Evolutionary conservation across 2,329 filamentous ascomycete species (phyloP), one percentile per base, ranked within the genome.

Genomic region (Corynespora cassiicola): DNA sequence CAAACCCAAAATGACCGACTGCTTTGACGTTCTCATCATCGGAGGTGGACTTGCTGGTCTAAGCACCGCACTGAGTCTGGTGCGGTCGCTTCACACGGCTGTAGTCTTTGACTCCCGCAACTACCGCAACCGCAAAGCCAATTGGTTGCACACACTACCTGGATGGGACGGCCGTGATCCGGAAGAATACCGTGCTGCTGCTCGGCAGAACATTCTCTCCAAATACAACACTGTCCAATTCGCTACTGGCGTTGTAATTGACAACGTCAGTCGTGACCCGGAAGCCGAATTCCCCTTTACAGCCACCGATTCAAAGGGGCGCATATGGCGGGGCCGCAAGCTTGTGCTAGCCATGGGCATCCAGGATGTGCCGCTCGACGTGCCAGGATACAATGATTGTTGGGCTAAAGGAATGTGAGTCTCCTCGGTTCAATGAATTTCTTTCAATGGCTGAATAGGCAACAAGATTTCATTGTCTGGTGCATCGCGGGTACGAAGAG

Each of bases 261-360:
- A n/a, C n/a, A n/a, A n/a, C n/a, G n/a, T n/a, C n/a, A n/a, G n/a
- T n/a, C n/a, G n/a, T n/a, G n/a, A n/a, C n/a, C n/a, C n/a, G n/a
- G n/a, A n/a, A n/a, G n/a, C n/a, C n/a, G n/a, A n/a, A n/a, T n/a
- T n/a, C n/a, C n/a, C n/a, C n/a, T 73, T 71, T 35, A 50, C 61
- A 20, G 65, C 58, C 4, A 47, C 32, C 0, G 78, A 78, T 39
- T 61, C 50, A 0, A 19, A 58, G 0, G 76, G 75, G 0, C 51
- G 57, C 2, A 53, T 43, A 2, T 82, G 74, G 54, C 52, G 58
- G 6, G 78, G 77, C 1, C 69, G 68, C 34, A 82, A 78, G 42
- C 39, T 85, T 1, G 71, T 79, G 1, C 56, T 85, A 2, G 79
- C 76, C 0, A 77, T 61, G 1, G 81, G 81, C 0, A 63, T 78